phyloP scores from a whole-genome alignment of 148 eudicot genomes.

The Amaranthus palmeri region DNA sequence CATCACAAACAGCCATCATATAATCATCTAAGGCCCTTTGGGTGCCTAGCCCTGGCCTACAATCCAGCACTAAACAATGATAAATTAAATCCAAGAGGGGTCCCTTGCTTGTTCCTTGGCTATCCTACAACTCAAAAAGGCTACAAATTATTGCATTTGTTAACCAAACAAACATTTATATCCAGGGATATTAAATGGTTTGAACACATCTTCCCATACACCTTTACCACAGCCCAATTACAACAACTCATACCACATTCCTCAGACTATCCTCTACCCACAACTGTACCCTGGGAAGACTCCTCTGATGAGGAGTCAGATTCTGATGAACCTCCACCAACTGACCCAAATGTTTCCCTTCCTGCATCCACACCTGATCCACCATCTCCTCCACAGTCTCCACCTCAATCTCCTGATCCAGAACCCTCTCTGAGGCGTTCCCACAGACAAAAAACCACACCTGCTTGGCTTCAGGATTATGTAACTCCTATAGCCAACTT shows the following conservation, averaged over 20 bases:
- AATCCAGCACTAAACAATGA: not conserved
- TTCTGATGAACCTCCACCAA: too few relatives aligned
- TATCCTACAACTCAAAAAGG: not conserved
- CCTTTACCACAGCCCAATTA: not conserved
- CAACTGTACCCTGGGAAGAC: too few relatives aligned
- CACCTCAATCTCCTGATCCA: too few relatives aligned
- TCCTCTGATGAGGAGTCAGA: too few relatives aligned
- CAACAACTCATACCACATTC: too few relatives aligned
- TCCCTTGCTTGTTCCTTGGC: not conserved
- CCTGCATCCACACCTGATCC: fast-evolving
- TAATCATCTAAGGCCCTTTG: not conserved
- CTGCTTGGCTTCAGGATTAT: too few relatives aligned
- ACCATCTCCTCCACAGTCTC: too few relatives aligned
- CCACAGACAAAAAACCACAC: too few relatives aligned
- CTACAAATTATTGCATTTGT: not conserved
- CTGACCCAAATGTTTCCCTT: fast-evolving
- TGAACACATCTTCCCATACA: not conserved
- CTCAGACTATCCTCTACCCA: too few relatives aligned
- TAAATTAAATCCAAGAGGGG: not conserved
- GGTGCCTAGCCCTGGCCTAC: not conserved
- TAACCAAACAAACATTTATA: not conserved
- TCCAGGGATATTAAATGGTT: not conserved
- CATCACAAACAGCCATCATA: not conserved
- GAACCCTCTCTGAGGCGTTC: too few relatives aligned
- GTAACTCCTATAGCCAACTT: too few relatives aligned